Conservation (phyloP, 768 basidiomycete genomes). For the Gloeophyllum trabeum region DNA sequence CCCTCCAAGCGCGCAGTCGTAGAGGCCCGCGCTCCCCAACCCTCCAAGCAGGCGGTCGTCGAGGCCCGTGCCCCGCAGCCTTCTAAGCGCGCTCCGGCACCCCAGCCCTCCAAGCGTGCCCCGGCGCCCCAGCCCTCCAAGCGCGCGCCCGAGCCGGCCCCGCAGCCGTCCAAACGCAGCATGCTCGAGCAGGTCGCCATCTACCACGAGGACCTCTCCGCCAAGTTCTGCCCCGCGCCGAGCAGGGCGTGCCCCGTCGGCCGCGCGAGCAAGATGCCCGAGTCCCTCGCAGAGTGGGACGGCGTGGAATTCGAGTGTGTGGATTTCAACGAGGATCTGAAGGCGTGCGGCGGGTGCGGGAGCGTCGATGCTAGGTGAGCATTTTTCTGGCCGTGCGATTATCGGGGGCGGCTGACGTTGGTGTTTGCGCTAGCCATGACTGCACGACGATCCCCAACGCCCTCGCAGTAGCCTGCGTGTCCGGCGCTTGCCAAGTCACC, state of each 20-base stretch:
- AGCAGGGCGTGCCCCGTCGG: not conserved
- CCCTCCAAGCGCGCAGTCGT: not conserved
- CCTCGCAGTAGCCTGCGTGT: not conserved
- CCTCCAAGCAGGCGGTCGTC: not conserved
- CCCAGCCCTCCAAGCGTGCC: not conserved
- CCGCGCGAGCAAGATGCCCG: not conserved
- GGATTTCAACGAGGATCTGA: not conserved
- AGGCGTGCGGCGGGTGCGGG: not conserved
- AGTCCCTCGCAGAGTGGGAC: not conserved
- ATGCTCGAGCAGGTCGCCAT: not conserved
- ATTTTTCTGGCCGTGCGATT: not conserved
- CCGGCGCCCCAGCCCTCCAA: not conserved
- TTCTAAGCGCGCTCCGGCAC: not conserved
- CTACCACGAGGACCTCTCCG: not conserved
- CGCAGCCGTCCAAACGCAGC: not conserved
- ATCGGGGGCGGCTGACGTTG: not conserved
- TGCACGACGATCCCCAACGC: not conserved
- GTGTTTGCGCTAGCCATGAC: not conserved
- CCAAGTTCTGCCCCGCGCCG: not conserved
- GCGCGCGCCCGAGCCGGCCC: not conserved
- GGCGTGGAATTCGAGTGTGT: not conserved
- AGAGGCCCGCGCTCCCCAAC: not conserved
- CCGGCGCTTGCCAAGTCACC: not conserved
- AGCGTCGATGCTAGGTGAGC: not conserved
- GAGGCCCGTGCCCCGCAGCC: not conserved